Evolutionary conservation across 208 protist genomes (phyloP).

Genomic region (Angomonas desouzai): DNA sequence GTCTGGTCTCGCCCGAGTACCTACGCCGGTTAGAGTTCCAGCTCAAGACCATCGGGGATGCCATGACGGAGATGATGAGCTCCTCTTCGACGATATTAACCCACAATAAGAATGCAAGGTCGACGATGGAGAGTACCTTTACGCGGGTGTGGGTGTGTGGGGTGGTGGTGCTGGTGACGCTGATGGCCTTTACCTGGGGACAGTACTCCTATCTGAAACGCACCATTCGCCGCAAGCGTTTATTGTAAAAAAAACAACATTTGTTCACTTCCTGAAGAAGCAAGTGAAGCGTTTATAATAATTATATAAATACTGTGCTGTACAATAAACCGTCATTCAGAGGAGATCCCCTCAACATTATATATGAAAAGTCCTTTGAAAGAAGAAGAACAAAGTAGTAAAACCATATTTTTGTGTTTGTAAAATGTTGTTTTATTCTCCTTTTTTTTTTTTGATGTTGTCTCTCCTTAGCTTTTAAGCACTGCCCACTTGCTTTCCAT

Average conservation of each 20-base stretch:
- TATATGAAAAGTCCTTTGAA: too few relatives aligned
- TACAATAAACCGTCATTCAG: not conserved
- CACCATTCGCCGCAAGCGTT: constrained; percentile 64
- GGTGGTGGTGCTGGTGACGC: constrained; percentile 35
- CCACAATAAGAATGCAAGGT: constrained; percentile 44
- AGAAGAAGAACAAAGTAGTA: too few relatives aligned
- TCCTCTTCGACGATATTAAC: constrained; percentile 10
- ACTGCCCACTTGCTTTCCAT: too few relatives aligned
- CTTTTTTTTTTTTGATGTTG: too few relatives aligned
- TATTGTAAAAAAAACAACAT: too few relatives aligned
- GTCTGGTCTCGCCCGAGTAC: constrained; percentile 50
- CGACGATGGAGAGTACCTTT: constrained; percentile 74
- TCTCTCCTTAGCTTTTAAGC: too few relatives aligned
- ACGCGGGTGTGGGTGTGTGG: constrained; percentile 69
- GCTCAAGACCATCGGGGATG: constrained; percentile 17
- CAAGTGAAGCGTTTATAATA: constrained; percentile 1
- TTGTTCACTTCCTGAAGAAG: constrained; percentile 6
- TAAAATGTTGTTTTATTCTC: too few relatives aligned
- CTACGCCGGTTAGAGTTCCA: constrained; percentile 30
- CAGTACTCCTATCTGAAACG: constrained; percentile 70
- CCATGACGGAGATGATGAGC: constrained; percentile 12
- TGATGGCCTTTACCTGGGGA: constrained; percentile 38
- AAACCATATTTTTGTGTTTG: too few relatives aligned
- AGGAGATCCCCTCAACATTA: too few relatives aligned
- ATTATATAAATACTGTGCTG: not conserved